Evolutionary conservation across 345 rosid species (phyloP).

Genomic region (Aegle marmelos): DNA sequence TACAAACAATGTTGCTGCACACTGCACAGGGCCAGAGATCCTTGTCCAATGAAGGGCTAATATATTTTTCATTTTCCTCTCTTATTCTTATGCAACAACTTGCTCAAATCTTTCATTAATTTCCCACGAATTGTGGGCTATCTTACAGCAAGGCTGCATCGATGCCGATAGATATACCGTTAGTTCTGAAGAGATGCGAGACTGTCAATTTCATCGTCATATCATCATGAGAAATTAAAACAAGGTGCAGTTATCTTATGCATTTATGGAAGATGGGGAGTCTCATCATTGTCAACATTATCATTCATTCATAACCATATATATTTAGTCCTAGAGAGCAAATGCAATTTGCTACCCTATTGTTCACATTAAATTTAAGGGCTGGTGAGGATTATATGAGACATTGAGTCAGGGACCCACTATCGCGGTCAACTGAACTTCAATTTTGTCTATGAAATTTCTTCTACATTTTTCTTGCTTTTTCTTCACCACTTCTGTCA

Average conservation of each 20-base stretch:
- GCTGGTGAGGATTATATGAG: neutral
- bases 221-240: neutral
- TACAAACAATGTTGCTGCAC: neutral
- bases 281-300: constrained; percentile 9
- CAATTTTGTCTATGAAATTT: neutral
- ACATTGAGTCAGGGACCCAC: neutral
- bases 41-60: neutral
- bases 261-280: constrained; percentile 11
- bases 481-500: neutral
- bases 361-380: neutral
- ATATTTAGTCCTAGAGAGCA: neutral
- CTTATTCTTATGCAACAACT: neutral
- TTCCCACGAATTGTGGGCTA: neutral
- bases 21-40: neutral
- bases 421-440: neutral
- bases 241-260: neutral
- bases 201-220: neutral
- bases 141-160: neutral
- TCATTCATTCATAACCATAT: neutral
- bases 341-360: neutral
- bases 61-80: neutral
- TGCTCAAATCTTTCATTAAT: neutral
- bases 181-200: neutral
- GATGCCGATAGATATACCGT: neutral
- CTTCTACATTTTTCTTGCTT: neutral